A percentile compares a stretch with the other conserved stretches of the same genome.
Conservation (phyloP, 2,329 filamentous ascomycete species). For the Orbilia ellipsospora region DNA sequence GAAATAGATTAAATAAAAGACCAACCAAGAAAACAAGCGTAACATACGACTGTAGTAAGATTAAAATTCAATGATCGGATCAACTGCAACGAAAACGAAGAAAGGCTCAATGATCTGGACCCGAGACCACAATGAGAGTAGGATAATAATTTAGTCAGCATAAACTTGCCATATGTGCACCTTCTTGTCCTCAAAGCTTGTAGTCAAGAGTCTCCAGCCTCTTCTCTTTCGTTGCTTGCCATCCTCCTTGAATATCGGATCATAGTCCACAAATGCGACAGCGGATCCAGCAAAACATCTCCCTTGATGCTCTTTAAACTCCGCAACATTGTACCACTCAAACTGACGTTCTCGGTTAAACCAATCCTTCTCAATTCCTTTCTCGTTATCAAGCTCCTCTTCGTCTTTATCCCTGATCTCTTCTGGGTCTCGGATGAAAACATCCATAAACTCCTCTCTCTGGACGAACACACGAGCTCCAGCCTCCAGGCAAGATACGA, state of each 20-base stretch:
- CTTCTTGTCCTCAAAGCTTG: constrained; percentile 51
- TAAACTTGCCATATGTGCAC: constrained; percentile 56
- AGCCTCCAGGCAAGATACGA: constrained; percentile 54
- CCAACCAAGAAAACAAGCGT: no score
- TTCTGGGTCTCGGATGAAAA: constrained; percentile 53
- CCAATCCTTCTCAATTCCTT: constrained; percentile 56
- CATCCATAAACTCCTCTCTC: constrained; percentile 56
- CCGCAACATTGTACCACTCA: constrained; percentile 56
- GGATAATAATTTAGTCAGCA: constrained; percentile 45
- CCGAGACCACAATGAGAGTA: no score
- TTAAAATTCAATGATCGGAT: no score
- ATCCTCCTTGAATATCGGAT: constrained; percentile 55
- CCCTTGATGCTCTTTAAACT: constrained; percentile 56
- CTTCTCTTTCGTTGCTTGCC: constrained; percentile 55
- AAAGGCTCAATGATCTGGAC: no score
- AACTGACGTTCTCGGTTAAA: constrained; percentile 56
- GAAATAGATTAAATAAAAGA: no score
- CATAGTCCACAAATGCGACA: constrained; percentile 54
- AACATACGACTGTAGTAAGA: no score
- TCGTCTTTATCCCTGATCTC: constrained; percentile 45
- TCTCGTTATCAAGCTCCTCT: constrained; percentile 46
- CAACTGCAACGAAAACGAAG: no score
- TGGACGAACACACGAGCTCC: constrained; percentile 55
- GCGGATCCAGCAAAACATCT: constrained; percentile 50
- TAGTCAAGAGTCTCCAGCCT: constrained; percentile 55